A percentile compares a stretch with the other conserved stretches of the same genome.
Evolutionary conservation across 176 grass and related monocot genomes (phyloP).

Genomic region (Hordeum vulgare): MorexV3_pseudomolecules_assembly NC_058522.1:42577877-42578376

Average conservation of each 20-base stretch:
- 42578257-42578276: not conserved
- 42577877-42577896: too few species aligned
- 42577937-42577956: too few species aligned
- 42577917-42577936: too few species aligned
- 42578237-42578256: not conserved
- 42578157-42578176: not conserved
- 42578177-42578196: not conserved
- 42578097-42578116: slow-evolving; percentile 36
- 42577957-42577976: too few species aligned
- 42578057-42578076: not conserved
- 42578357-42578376: not conserved
- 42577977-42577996: too few species aligned
- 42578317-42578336: not conserved
- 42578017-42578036: too few species aligned
- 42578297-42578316: not conserved
- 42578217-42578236: not conserved
- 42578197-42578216: not conserved
- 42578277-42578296: not conserved
- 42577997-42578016: too few species aligned
- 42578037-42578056: too few species aligned
- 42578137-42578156: not conserved
- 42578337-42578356: not conserved
- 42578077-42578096: not conserved
- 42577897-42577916: too few species aligned
- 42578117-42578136: not conserved